phyloP scores from a whole-genome alignment of 345 rosid genomes.

The Durio zibethinus region DNA sequence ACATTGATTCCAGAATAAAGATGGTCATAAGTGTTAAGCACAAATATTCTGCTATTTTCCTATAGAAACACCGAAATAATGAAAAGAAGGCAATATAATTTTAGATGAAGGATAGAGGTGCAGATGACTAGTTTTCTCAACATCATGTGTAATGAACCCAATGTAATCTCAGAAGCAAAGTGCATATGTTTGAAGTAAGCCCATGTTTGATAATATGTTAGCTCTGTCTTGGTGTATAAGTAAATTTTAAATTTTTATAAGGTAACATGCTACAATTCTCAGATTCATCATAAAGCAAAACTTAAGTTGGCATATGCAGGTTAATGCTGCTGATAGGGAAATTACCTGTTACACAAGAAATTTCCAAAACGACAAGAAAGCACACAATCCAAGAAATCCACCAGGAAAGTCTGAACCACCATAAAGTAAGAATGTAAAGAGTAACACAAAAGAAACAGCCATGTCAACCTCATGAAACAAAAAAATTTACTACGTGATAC shows the following conservation, averaged over 20 bases:
- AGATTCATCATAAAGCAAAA: not conserved
- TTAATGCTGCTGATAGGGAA: not conserved
- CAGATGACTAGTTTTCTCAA: not conserved
- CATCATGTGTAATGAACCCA: not conserved
- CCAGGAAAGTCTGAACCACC: constrained; percentile 73
- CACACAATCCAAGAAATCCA: constrained; percentile 81
- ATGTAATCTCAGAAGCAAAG: not conserved
- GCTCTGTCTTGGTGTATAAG: not conserved
- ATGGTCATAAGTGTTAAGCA: not conserved
- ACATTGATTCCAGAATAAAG: not conserved
- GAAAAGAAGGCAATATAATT: not conserved
- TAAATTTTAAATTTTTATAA: not conserved
- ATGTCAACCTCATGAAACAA: not conserved
- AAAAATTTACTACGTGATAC: not conserved
- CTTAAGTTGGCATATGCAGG: not conserved
- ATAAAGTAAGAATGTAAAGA: constrained; percentile 7
- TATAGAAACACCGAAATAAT: not conserved
- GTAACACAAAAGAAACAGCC: constrained; percentile 15
- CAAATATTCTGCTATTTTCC: not conserved
- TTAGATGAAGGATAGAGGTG: not conserved
- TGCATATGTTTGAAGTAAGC: not conserved
- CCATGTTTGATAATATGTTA: not conserved
- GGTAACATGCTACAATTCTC: not conserved
- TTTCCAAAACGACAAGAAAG: constrained; percentile 95
- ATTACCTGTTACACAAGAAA: constrained; percentile 89